Conservation (phyloP, 768 basidiomycete genomes). For the Lactifluus echinatus region DNA sequence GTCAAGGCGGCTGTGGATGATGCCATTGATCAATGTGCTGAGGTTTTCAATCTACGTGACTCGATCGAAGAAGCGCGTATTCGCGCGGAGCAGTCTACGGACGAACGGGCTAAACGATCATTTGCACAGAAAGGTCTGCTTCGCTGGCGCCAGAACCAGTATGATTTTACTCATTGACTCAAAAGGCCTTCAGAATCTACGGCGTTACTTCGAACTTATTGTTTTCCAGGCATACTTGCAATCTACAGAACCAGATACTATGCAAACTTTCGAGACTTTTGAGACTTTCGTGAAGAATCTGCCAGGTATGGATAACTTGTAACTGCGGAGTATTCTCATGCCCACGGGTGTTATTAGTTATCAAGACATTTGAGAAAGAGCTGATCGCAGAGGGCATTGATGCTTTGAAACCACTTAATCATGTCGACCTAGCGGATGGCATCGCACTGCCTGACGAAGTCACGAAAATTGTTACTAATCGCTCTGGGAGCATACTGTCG, state of each 20-base stretch:
- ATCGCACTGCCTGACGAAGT: slow-evolving; percentile 89
- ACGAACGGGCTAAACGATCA: slow-evolving; percentile 56
- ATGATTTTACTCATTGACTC: background rate
- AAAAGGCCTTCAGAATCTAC: slow-evolving; percentile 68
- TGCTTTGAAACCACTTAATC: slow-evolving; percentile 74
- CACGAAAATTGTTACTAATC: slow-evolving; percentile 71
- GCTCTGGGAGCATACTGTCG: slow-evolving; percentile 79
- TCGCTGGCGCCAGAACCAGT: too few relatives aligned
- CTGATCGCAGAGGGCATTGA: slow-evolving; percentile 68
- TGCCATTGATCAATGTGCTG: slow-evolving; percentile 78
- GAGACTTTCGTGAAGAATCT: slow-evolving; percentile 75
- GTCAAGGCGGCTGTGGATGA: slow-evolving; percentile 85
- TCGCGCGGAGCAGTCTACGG: slow-evolving; percentile 68
- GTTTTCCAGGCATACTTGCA: slow-evolving; percentile 88
- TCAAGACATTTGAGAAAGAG: slow-evolving; percentile 93
- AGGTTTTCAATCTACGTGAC: slow-evolving; percentile 79
- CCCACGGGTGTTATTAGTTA: slow-evolving; percentile 42
- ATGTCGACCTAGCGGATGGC: slow-evolving; percentile 55
- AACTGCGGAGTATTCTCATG: slow-evolving; percentile 42
- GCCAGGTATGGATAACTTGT: slow-evolving; percentile 49
- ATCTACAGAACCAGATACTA: slow-evolving; percentile 71
- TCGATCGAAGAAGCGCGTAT: slow-evolving; percentile 77
- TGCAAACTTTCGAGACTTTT: slow-evolving; percentile 64
- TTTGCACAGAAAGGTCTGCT: slow-evolving; percentile 63
- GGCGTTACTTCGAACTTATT: slow-evolving; percentile 78